Percentiles rank a stretch among this genome's conserved stretches.
Evolutionary conservation across 306 rosid genomes (phyloP).

Genomic region (Medicago truncatula): DNA sequence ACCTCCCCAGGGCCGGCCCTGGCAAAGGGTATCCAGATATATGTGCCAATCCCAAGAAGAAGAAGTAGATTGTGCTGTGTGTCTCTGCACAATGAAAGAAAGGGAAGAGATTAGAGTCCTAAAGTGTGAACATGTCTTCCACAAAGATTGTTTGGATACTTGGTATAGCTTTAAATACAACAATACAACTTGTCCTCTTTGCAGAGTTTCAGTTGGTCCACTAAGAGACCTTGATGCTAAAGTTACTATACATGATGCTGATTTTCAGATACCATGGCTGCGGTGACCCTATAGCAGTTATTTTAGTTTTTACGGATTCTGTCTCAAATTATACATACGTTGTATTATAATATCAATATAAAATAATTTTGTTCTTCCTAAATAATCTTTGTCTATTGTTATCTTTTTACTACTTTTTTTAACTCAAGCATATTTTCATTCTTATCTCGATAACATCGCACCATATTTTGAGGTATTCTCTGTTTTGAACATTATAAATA

Average conservation of each 20-base stretch:
- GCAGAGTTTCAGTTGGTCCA: constrained; percentile 44
- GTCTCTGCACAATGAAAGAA: constrained; percentile 52
- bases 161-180: constrained; percentile 44
- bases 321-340: too few species aligned
- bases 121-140: constrained; percentile 57
- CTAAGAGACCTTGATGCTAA: constrained; percentile 1
- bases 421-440: too few species aligned
- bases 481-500: too few species aligned
- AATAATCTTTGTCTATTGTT: too few species aligned
- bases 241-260: constrained; percentile 8
- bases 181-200: constrained; percentile 57
- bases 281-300: neutral
- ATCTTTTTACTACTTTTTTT: too few species aligned
- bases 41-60: neutral
- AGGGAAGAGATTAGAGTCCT: constrained; percentile 51
- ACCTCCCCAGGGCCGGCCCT: too few species aligned
- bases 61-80: constrained; percentile 55
- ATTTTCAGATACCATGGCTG: neutral
- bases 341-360: too few species aligned
- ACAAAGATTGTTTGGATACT: constrained; percentile 51
- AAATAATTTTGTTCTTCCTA: too few species aligned
- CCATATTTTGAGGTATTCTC: too few species aligned
- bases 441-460: too few species aligned
- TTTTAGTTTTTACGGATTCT: neutral
- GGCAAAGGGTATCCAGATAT: neutral